phyloP scores from a whole-genome alignment of 2,329 filamentous ascomycete genomes.

The Penicillium sp. region DNA sequence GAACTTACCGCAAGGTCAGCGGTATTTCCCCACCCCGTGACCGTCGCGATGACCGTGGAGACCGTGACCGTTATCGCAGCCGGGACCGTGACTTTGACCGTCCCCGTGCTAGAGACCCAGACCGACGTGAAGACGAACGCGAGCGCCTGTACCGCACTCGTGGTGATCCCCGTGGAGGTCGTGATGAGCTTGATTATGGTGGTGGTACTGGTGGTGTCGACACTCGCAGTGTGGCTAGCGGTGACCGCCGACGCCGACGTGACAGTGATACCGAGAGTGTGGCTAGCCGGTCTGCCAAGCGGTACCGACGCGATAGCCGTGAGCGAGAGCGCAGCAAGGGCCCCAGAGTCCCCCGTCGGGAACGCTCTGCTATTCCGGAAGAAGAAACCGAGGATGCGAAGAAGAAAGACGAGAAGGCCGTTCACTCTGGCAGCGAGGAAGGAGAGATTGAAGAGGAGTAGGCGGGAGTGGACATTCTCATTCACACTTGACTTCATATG shows the following conservation, averaged over 20 bases:
- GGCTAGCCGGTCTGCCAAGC: slow-evolving; percentile 62
- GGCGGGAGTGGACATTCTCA: background rate
- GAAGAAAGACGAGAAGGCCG: slow-evolving; percentile 48
- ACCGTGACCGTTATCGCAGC: slow-evolving; percentile 38
- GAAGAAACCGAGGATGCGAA: slow-evolving; percentile 33
- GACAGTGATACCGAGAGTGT: slow-evolving; percentile 70
- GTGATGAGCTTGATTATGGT: slow-evolving; percentile 89
- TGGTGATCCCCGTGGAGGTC: slow-evolving; percentile 73
- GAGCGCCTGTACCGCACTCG: slow-evolving; percentile 81
- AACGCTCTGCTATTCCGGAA: slow-evolving; percentile 34
- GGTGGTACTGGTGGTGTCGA: slow-evolving; percentile 57
- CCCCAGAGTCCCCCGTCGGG: slow-evolving; percentile 54
- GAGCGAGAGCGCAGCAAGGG: slow-evolving; percentile 38
- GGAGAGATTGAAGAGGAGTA: slow-evolving; percentile 77
- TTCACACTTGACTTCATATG: background rate
- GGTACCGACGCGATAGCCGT: slow-evolving; percentile 43
- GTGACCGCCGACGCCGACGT: slow-evolving; percentile 70
- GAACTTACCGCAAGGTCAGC: slow-evolving; percentile 83
- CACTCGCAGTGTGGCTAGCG: slow-evolving; percentile 57
- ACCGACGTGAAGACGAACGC: slow-evolving; percentile 74
- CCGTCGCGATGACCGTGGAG: slow-evolving; percentile 38
- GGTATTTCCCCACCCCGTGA: slow-evolving; percentile 52
- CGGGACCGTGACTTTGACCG: slow-evolving; percentile 43
- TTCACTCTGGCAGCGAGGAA: slow-evolving; percentile 90
- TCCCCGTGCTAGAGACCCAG: slow-evolving; percentile 38